phyloP scores from a whole-genome alignment of 306 rosid genomes.

The Rosa chinensis region DNA sequence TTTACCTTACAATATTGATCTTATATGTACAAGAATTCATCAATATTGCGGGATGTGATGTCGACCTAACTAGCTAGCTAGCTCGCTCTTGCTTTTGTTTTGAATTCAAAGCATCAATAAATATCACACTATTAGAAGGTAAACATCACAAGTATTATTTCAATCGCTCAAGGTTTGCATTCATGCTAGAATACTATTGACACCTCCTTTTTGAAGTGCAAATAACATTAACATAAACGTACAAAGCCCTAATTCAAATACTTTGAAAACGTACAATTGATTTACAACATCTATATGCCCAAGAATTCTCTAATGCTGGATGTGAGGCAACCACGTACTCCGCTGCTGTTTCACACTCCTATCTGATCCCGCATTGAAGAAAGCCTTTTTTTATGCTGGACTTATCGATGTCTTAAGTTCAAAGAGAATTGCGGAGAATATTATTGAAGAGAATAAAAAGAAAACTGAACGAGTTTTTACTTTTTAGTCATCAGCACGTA shows the following conservation, averaged over 20 bases:
- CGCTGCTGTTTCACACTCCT: neutral
- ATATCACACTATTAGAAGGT: neutral
- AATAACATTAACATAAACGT: neutral
- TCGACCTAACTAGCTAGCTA: no score
- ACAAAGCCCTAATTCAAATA: constrained; percentile 2
- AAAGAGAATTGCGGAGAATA: neutral
- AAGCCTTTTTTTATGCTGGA: neutral
- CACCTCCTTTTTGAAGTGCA: neutral
- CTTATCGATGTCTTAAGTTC: neutral
- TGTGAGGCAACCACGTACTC: neutral
- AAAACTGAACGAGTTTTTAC: neutral
- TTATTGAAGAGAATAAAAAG: neutral
- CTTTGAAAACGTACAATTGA: neutral
- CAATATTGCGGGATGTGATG: neutral
- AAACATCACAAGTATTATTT: neutral
- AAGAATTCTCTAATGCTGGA: neutral
- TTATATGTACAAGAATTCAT: neutral
- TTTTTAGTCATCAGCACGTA: neutral
- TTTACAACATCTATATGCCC: constrained; percentile 10
- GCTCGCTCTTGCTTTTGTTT: neutral
- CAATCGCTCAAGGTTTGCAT: neutral
- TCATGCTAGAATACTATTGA: neutral
- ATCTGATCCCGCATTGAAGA: neutral
- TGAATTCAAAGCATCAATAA: neutral
- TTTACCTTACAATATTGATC: no score